Conservation (phyloP, 2,329 filamentous ascomycete genomes). For the Pseudomassariella vexata region DNA sequence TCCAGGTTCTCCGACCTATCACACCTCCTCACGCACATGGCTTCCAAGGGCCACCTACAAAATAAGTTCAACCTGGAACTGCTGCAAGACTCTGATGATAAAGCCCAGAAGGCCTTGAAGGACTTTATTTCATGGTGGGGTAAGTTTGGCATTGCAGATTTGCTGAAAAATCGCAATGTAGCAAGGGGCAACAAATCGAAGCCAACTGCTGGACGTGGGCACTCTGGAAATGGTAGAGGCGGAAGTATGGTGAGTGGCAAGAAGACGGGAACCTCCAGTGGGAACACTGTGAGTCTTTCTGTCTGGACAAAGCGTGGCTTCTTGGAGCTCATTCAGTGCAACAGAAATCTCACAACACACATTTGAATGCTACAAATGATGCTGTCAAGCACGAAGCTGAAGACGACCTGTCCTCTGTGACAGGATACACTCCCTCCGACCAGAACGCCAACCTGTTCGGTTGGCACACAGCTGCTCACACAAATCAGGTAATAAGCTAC, state of each 20-base stretch:
- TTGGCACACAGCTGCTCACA: too few relatives aligned
- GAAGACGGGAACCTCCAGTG: too few relatives aligned
- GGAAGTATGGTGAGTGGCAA: too few relatives aligned
- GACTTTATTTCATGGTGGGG: constrained; percentile 76
- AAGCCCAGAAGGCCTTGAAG: constrained; percentile 56
- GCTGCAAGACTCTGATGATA: constrained; percentile 59
- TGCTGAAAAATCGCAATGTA: constrained; percentile 72
- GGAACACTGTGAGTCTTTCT: too few relatives aligned
- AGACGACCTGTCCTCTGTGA: constrained; percentile 1
- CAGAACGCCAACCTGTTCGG: too few relatives aligned
- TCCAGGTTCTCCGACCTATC: constrained; percentile 85
- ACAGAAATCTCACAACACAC: too few relatives aligned
- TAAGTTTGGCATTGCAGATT: constrained; percentile 60
- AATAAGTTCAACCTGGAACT: constrained; percentile 79
- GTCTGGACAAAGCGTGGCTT: too few relatives aligned
- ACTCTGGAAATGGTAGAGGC: constrained; percentile 12
- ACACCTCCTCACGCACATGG: constrained; percentile 85
- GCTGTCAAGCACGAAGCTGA: constrained; percentile 2
- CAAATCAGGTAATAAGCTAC: too few relatives aligned
- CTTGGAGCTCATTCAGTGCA: too few relatives aligned
- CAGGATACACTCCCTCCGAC: neutral
- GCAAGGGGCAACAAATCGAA: too few relatives aligned
- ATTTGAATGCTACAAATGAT: neutral
- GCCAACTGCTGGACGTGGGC: constrained; percentile 26
- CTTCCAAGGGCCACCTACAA: constrained; percentile 87